A percentile compares a stretch with the other conserved stretches of the same genome.
Evolutionary conservation across 192 early-diverging fungal genomes (phyloP).

Genomic region (Coemansia sp.): DNA sequence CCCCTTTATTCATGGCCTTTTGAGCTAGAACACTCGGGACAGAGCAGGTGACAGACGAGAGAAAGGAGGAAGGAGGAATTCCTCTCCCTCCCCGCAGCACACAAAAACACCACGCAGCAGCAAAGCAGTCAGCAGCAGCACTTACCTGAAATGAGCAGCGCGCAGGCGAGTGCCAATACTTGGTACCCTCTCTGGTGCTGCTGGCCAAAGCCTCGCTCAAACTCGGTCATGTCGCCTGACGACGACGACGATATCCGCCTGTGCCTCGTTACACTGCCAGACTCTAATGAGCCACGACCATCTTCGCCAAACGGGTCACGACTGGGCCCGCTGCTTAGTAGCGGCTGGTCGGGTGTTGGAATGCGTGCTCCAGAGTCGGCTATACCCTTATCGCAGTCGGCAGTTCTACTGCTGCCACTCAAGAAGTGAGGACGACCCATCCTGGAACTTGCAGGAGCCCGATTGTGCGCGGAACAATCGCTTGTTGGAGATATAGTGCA

Average conservation of each 20-base stretch:
- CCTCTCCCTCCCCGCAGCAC: neutral
- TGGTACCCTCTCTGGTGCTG: slow-evolving; percentile 56
- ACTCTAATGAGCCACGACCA: slow-evolving; percentile 9
- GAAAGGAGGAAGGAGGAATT: neutral
- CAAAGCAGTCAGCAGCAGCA: neutral
- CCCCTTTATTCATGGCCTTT: neutral
- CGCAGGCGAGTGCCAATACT: slow-evolving; percentile 60
- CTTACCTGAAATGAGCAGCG: slow-evolving; percentile 64
- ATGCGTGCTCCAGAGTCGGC: slow-evolving; percentile 12
- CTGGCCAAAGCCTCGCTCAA: slow-evolving; percentile 32
- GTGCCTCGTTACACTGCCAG: slow-evolving; percentile 18
- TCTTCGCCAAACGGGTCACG: slow-evolving; percentile 22
- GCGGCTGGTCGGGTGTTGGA: slow-evolving; percentile 51
- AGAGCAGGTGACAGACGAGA: slow-evolving; percentile 1
- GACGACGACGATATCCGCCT: slow-evolving; percentile 38
- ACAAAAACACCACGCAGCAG: slow-evolving; percentile 6
- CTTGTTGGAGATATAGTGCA: slow-evolving; percentile 8
- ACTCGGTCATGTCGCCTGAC: slow-evolving; percentile 33
- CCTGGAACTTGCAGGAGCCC: neutral
- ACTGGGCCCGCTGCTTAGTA: slow-evolving; percentile 21
- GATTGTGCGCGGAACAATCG: slow-evolving; percentile 10
- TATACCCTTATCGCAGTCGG: neutral
- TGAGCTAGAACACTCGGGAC: slow-evolving; percentile 1
- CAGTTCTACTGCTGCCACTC: slow-evolving; percentile 11
- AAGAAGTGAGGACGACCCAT: slow-evolving; percentile 8